phyloP scores from a whole-genome alignment of 768 basidiomycete genomes.

The Exsudoporus frostii region DNA sequence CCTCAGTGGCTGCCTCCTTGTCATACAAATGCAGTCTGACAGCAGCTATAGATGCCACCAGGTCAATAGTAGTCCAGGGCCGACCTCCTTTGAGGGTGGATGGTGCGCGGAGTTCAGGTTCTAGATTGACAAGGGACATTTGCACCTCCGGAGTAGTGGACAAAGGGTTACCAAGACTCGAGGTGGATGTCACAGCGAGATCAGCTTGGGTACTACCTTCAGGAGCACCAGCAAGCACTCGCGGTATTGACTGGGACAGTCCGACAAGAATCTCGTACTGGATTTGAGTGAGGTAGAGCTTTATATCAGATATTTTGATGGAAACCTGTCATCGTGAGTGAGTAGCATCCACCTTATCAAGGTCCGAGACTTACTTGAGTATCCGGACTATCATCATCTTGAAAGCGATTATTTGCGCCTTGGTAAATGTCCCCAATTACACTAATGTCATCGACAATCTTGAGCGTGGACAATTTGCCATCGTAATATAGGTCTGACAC shows the following conservation, averaged over 20 bases:
- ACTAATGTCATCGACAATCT: slow-evolving; percentile 90
- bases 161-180: slow-evolving; percentile 1
- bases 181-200: slow-evolving; percentile 17
- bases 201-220: slow-evolving; percentile 38
- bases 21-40: slow-evolving; percentile 89
- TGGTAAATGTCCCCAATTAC: slow-evolving; percentile 69
- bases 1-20: slow-evolving; percentile 50
- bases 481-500: slow-evolving; percentile 61
- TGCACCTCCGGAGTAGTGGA: slow-evolving; percentile 3
- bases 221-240: slow-evolving; percentile 50
- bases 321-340: slow-evolving; percentile 46
- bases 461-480: slow-evolving; percentile 52
- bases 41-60: slow-evolving; percentile 65
- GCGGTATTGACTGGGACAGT: slow-evolving; percentile 65
- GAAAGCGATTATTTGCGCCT: slow-evolving; percentile 48
- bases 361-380: slow-evolving; percentile 54
- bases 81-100: slow-evolving; percentile 23
- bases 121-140: slow-evolving; percentile 23
- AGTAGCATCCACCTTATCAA: background rate
- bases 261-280: slow-evolving; percentile 75
- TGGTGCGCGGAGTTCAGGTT: slow-evolving; percentile 54
- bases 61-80: slow-evolving; percentile 65
- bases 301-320: slow-evolving; percentile 79
- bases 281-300: slow-evolving; percentile 75
- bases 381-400: slow-evolving; percentile 58